These are phyloP conservation scores for Lasiosphaeris hirsuta DNA, from an alignment of 495 filamentous ascomycete species.

Conservation along the genomic window DNA sequence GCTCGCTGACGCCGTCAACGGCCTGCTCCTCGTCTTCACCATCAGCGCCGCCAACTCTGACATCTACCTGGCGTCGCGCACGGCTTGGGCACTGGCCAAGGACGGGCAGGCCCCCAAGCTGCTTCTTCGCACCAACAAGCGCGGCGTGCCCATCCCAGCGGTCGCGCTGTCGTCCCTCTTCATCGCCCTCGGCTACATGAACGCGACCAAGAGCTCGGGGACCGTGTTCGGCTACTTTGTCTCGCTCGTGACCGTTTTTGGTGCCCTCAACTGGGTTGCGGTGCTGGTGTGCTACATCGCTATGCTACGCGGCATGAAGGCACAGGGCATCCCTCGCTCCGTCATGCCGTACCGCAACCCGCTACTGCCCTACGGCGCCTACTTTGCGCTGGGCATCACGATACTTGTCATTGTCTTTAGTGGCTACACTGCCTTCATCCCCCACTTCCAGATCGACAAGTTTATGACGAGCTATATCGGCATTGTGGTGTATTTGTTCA, in stretches of 20 bases:
- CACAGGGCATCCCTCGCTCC: slow-evolving; percentile 63
- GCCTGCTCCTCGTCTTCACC: slow-evolving; percentile 73
- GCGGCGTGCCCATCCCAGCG: slow-evolving; percentile 72
- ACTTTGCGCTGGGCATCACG: slow-evolving; percentile 63
- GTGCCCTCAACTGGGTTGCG: slow-evolving; percentile 79
- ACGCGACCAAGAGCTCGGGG: slow-evolving; percentile 63
- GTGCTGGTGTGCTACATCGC: slow-evolving; percentile 78
- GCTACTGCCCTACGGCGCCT: slow-evolving; percentile 65
- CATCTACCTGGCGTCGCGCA: slow-evolving; percentile 80
- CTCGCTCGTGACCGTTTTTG: slow-evolving; percentile 77
- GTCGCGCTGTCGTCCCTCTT: slow-evolving; percentile 60
- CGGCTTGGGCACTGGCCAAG: slow-evolving; percentile 72
- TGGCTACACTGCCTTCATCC: slow-evolving; percentile 60
- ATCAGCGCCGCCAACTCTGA: slow-evolving; percentile 76
- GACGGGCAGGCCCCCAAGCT: slow-evolving; percentile 73
- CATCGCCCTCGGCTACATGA: slow-evolving; percentile 72
- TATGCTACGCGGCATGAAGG: slow-evolving; percentile 71
- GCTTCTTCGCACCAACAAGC: slow-evolving; percentile 64
- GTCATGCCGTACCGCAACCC: slow-evolving; percentile 71
- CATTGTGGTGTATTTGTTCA: slow-evolving; percentile 70
- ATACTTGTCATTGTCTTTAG: slow-evolving; percentile 73
- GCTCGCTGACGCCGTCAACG: slow-evolving; percentile 74
- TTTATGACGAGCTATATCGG: slow-evolving; percentile 83
- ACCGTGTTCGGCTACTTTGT: slow-evolving; percentile 82
- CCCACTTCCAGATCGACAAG: slow-evolving; percentile 62